Evolutionary conservation across 2,329 filamentous ascomycete genomes (phyloP).

Genomic region (Teratosphaeria nubilosa): DNA sequence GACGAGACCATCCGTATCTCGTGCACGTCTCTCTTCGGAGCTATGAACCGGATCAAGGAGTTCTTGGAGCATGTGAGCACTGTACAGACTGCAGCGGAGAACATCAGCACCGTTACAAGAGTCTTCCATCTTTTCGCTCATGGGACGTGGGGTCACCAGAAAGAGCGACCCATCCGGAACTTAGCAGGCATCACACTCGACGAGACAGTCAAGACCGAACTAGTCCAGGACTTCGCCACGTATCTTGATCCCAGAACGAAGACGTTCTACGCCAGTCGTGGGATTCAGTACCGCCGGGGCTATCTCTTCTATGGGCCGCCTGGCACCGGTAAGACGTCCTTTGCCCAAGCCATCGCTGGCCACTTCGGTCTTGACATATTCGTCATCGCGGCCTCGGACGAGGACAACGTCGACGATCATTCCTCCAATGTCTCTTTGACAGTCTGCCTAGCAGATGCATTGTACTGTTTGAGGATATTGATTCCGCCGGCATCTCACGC

Average conservation of each 20-base stretch:
- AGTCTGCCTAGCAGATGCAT: constrained; percentile 31
- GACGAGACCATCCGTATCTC: background rate
- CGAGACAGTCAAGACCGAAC: background rate
- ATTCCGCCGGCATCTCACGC: background rate
- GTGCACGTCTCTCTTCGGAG: background rate
- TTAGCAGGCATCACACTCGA: background rate
- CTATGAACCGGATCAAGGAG: background rate
- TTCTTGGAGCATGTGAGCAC: background rate
- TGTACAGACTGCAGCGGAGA: background rate
- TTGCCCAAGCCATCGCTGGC: constrained; percentile 29
- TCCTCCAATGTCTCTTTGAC: constrained; percentile 33
- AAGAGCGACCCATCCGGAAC: background rate
- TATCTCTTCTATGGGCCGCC: constrained; percentile 64
- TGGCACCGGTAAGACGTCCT: constrained; percentile 18
- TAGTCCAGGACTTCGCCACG: background rate
- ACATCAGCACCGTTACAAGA: background rate
- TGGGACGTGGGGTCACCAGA: background rate
- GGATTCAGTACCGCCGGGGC: constrained; percentile 32
- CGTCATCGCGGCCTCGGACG: background rate
- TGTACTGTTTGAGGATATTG: constrained; percentile 30
- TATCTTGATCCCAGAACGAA: background rate
- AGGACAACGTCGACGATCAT: constrained; percentile 41
- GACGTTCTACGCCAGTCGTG: background rate
- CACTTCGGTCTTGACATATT: constrained; percentile 27
- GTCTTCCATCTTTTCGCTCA: background rate